phyloP scores from a whole-genome alignment of 1,284 basidiomycete genomes.

The Marasmius sp. region DNA sequence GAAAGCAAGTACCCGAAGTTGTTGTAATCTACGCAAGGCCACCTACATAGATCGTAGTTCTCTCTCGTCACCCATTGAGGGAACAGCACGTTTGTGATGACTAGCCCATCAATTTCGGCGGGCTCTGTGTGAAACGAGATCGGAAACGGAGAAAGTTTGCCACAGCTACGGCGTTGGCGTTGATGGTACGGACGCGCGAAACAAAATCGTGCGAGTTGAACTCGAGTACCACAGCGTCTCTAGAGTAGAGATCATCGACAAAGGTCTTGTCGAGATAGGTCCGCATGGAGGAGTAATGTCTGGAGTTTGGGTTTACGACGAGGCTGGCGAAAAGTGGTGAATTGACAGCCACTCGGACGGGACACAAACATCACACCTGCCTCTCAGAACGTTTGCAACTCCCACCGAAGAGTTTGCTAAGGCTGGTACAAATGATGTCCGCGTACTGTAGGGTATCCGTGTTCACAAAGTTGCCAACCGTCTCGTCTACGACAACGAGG shows the following conservation, averaged over 20 bases:
- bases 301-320: conserved; percentile 80
- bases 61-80: conserved; percentile 80
- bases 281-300: conserved; percentile 70
- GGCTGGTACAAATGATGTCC: conserved; percentile 91
- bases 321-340: conserved; percentile 46
- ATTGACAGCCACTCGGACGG: background rate
- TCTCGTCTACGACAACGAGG: conserved; percentile 91
- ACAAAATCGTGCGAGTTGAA: conserved; percentile 95
- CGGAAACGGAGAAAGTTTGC: conserved; percentile 77
- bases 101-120: conserved; percentile 27
- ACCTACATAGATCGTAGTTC: conserved; percentile 72
- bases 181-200: conserved; percentile 75
- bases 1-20: conserved; percentile 95
- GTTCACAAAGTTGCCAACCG: conserved; percentile 95
- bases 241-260: conserved; percentile 88
- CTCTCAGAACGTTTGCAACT: conserved; percentile 97
- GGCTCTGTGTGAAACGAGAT: conserved; percentile 33
- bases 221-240: conserved; percentile 97
- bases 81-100: conserved; percentile 88
- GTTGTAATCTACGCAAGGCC: conserved; percentile 35
- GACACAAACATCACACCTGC: conserved; percentile 60
- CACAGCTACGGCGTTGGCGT: conserved; percentile 81
- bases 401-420: conserved; percentile 96
- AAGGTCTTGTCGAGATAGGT: conserved; percentile 59
- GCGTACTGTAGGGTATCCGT: conserved; percentile 89